Evolutionary conservation across 371 early-diverging fungal species (phyloP).

Genomic region (Mucor lusitanicus): DNA sequence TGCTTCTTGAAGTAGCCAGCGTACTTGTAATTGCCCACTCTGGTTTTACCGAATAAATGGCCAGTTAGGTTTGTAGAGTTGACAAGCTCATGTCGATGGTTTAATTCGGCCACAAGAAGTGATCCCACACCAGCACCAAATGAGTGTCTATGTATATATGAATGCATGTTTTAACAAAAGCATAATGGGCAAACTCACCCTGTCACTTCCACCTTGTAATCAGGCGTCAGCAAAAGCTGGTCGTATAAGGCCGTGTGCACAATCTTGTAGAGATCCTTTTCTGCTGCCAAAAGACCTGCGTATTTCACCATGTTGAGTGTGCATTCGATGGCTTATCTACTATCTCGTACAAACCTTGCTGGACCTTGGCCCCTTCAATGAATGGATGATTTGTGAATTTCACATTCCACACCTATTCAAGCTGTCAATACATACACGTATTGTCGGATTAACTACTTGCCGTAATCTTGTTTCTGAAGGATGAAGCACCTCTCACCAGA

Average conservation of each 20-base stretch:
- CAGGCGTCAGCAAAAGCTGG: constrained; percentile 12
- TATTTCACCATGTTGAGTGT: background rate
- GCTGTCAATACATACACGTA: background rate
- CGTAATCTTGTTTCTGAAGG: constrained; percentile 1
- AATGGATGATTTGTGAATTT: constrained; percentile 6
- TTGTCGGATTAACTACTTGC: background rate
- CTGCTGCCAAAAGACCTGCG: constrained; percentile 1
- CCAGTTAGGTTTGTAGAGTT: constrained; percentile 4
- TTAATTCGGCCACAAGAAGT: constrained; percentile 9
- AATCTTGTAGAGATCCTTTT: constrained; percentile 12
- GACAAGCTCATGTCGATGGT: background rate
- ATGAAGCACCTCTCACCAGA: constrained; percentile 9
- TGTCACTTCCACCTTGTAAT: constrained; percentile 6
- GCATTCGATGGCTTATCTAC: too few species aligned
- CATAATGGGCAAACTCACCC: constrained; percentile 3
- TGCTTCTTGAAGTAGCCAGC: constrained; percentile 12
- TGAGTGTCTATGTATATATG: constrained; percentile 13
- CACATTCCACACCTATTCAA: background rate
- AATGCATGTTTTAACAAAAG: background rate
- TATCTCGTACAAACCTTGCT: constrained; percentile 8
- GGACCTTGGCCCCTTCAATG: constrained; percentile 11
- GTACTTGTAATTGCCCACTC: constrained; percentile 16
- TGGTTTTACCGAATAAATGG: constrained; percentile 20
- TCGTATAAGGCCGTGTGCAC: constrained; percentile 4
- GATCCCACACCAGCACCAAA: constrained; percentile 25